Conservation (phyloP, 768 basidiomycete genomes). For the Crucibulum laeve region DNA sequence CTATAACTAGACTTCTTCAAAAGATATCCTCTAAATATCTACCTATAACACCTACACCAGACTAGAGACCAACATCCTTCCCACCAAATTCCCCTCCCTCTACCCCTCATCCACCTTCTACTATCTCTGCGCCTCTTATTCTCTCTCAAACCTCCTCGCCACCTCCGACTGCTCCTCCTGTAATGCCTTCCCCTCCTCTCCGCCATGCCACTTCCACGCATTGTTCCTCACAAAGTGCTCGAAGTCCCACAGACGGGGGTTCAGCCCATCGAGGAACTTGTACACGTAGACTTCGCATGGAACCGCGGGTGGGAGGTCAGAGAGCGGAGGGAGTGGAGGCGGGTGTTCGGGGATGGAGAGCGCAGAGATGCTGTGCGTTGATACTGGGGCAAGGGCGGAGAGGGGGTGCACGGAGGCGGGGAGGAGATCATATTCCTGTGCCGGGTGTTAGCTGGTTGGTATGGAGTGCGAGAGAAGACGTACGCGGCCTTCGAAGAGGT, state of each 20-base stretch:
- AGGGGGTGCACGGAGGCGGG: slow-evolving; percentile 55
- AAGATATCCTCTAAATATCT: too few relatives aligned
- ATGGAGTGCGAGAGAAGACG: slow-evolving; percentile 15
- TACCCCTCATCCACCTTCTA: too few relatives aligned
- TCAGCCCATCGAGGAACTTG: slow-evolving; percentile 38
- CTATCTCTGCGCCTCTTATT: too few relatives aligned
- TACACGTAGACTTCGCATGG: slow-evolving; percentile 77
- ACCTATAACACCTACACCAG: too few relatives aligned
- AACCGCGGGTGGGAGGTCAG: slow-evolving; percentile 28
- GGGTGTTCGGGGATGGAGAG: slow-evolving; percentile 35
- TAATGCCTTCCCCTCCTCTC: slow-evolving; percentile 14
- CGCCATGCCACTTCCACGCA: slow-evolving; percentile 74
- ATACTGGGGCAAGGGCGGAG: slow-evolving; percentile 30
- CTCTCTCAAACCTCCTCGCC: not conserved
- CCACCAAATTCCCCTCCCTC: too few relatives aligned
- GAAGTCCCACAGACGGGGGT: slow-evolving; percentile 72
- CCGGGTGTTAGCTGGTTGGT: not conserved
- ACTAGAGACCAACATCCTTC: too few relatives aligned
- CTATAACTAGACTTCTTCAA: too few relatives aligned
- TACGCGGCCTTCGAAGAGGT: slow-evolving; percentile 81
- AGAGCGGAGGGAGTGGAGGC: slow-evolving; percentile 32
- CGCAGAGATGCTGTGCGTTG: slow-evolving; percentile 24
- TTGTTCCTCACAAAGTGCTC: slow-evolving; percentile 74
- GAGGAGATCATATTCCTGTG: slow-evolving; percentile 69
- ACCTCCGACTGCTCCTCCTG: not conserved